A percentile compares a stretch with the other conserved stretches of the same genome.
phyloP scores from a whole-genome alignment of 139 green algal genomes.

The Tetratostichococcus sp. region DNA sequence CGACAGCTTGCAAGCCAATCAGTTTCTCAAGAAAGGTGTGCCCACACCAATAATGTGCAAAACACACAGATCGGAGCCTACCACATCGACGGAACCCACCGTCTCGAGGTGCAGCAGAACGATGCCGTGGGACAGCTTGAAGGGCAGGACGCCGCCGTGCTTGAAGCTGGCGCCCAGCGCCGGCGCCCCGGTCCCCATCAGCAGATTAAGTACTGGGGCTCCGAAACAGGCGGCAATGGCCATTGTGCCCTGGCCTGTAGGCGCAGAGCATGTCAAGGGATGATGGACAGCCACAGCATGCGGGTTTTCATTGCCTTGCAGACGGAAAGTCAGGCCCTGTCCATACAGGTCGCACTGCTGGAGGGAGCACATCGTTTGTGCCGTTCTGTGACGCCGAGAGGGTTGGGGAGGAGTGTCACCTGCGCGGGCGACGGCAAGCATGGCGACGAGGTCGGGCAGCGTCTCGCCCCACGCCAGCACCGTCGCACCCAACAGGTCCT shows the following conservation, averaged over 20 bases:
- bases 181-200: slow-evolving; percentile 27
- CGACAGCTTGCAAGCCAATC: no score
- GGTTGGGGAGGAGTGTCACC: no score
- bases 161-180: slow-evolving; percentile 14
- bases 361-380: no score
- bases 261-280: neutral
- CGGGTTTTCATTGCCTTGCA: no score
- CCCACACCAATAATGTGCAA: no score
- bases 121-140: slow-evolving; percentile 16
- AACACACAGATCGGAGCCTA: no score
- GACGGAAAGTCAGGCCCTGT: no score
- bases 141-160: slow-evolving; percentile 8
- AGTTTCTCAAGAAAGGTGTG: no score
- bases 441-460: slow-evolving; percentile 41
- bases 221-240: slow-evolving; percentile 43
- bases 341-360: no score
- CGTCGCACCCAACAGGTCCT: slow-evolving; percentile 42
- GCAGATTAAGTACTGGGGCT: slow-evolving; percentile 46
- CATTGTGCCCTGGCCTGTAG: slow-evolving; percentile 32
- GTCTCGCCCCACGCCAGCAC: slow-evolving; percentile 50
- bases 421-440: slow-evolving; percentile 15
- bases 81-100: neutral
- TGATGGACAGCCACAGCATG: no score
- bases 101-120: slow-evolving; percentile 17
- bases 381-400: no score